Evolutionary conservation across 1,284 basidiomycete species (phyloP).

Genomic region (Pseudozyma tsukubaensis): DNA sequence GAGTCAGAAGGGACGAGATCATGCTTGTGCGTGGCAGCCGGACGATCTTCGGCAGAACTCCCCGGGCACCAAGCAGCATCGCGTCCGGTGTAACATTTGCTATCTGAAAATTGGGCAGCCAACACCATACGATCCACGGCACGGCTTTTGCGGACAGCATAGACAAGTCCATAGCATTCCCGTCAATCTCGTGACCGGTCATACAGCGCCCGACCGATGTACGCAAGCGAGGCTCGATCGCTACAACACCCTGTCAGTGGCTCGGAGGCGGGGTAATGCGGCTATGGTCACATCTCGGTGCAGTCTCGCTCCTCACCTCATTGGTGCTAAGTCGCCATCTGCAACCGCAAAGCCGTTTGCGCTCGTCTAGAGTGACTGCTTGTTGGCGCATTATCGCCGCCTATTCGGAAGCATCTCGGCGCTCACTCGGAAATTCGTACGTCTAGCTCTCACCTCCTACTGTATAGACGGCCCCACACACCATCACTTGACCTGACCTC

Average conservation of each 20-base stretch:
- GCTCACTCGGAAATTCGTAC: slow-evolving; percentile 1
- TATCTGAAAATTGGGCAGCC: too few relatives aligned
- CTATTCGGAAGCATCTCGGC: slow-evolving; percentile 5
- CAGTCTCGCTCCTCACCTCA: slow-evolving; percentile 8
- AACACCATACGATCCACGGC: background rate
- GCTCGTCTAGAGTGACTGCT: slow-evolving; percentile 2
- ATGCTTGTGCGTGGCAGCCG: background rate
- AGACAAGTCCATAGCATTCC: too few relatives aligned
- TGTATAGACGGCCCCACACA: background rate
- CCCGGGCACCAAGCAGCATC: background rate
- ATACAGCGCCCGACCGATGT: too few relatives aligned
- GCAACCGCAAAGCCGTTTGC: slow-evolving; percentile 14
- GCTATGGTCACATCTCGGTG: slow-evolving; percentile 22
- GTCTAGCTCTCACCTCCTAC: background rate
- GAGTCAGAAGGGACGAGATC: background rate
- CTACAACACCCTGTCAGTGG: background rate
- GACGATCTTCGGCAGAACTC: slow-evolving; percentile 29
- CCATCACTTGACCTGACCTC: too few relatives aligned
- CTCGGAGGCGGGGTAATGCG: slow-evolving; percentile 8
- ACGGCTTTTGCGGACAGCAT: too few relatives aligned
- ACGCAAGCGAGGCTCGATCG: background rate
- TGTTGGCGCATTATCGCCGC: slow-evolving; percentile 1
- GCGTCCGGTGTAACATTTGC: slow-evolving; percentile 1
- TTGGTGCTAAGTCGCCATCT: background rate
- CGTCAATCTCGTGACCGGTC: too few relatives aligned